Evolutionary conservation across 139 green algal species (phyloP).

Genomic region (Auxenochlorella protothecoides): DNA sequence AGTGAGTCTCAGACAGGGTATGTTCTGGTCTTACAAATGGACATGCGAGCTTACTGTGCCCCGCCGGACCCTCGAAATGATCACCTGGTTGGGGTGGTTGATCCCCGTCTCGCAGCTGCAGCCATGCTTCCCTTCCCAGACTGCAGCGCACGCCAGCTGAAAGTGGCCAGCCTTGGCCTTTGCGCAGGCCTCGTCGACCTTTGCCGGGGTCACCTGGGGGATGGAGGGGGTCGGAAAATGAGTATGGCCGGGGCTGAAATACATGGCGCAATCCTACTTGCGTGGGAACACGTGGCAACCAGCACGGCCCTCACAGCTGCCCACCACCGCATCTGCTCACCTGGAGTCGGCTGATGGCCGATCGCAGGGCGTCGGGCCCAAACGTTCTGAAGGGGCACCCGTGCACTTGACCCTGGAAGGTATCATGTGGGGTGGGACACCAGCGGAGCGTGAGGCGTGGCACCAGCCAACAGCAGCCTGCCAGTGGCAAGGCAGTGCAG

Average conservation of each 20-base stretch:
- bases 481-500: no score
- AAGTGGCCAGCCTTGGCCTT: slow-evolving; percentile 73
- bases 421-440: background rate
- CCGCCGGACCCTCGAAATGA: no score
- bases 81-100: slow-evolving; percentile 79
- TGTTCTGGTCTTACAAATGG: no score
- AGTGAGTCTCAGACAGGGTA: no score
- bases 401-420: slow-evolving; percentile 46
- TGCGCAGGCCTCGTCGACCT: slow-evolving; percentile 54
- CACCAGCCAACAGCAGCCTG: background rate
- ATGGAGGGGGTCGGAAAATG: background rate
- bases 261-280: no score
- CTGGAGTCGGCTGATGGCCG: slow-evolving; percentile 38
- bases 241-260: background rate
- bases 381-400: slow-evolving; percentile 87
- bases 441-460: background rate
- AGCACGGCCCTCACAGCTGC: no score
- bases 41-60: no score
- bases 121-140: slow-evolving; percentile 72
- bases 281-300: no score
- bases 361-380: slow-evolving; percentile 44
- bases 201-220: background rate
- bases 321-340: slow-evolving; percentile 15
- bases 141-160: slow-evolving; percentile 84
- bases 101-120: slow-evolving; percentile 70